phyloP scores from a whole-genome alignment of 2,329 filamentous ascomycete genomes.

The Pestalotiopsis sp. region DNA sequence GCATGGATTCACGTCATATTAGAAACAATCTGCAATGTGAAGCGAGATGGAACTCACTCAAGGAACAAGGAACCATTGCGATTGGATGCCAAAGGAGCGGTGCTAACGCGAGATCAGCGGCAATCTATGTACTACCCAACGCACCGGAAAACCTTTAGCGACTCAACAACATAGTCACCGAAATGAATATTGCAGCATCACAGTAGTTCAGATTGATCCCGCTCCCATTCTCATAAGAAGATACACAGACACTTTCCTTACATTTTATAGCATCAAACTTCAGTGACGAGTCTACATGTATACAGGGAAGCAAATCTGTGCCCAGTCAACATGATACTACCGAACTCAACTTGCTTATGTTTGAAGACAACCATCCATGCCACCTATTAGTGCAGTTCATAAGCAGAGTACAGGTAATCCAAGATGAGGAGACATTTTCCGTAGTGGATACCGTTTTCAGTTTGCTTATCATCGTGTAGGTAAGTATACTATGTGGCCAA shows the following conservation, averaged over 20 bases:
- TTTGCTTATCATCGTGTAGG: not conserved
- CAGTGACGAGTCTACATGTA: too few relatives aligned
- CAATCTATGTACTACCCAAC: not conserved
- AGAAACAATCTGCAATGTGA: not conserved
- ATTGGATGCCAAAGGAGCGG: not conserved
- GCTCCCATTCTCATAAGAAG: not conserved
- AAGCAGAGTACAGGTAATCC: too few relatives aligned
- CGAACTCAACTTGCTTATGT: too few relatives aligned
- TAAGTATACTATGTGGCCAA: not conserved
- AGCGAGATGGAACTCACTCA: not conserved
- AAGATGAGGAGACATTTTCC: not conserved
- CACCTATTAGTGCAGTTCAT: too few relatives aligned
- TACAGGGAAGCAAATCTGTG: too few relatives aligned
- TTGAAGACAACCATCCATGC: too few relatives aligned
- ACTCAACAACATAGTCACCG: not conserved
- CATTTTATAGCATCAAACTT: too few relatives aligned
- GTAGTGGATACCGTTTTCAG: constrained; percentile 8
- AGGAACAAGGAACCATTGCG: not conserved
- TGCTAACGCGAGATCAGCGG: not conserved
- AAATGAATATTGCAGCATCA: not conserved
- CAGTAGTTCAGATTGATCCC: not conserved
- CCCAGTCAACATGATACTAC: too few relatives aligned
- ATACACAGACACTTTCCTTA: too few relatives aligned
- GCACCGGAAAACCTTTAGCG: not conserved
- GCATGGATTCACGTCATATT: not conserved